Base-by-base conservation (phyloP, 345 rosid genomes). In the Cochlearia excelsa region DNA sequence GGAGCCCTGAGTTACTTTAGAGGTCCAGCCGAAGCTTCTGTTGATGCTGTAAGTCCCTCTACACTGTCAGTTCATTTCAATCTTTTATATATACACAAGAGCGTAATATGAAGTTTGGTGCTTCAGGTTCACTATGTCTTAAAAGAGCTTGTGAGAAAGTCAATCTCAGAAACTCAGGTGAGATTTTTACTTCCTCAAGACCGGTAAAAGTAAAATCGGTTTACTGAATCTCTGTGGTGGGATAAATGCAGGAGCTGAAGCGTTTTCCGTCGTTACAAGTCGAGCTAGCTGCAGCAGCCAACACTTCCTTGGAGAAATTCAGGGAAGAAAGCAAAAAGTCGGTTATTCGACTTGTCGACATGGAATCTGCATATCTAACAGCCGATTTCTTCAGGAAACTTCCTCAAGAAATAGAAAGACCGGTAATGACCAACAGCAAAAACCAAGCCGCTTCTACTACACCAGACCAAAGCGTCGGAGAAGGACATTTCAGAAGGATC, bases 1-100 rank as follows among this genome's bases (percentile, higher is more conserved):
- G 78, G 88, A 5, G 66, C 95, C 0, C 50, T 87, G 5, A 71
- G 75, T 49, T 87, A 78, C 81, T 87, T 87, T 53, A 76, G 91
- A 77, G 95, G 89, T 61, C 95, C 95, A 63, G 82, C 91, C 1
- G 95, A 87, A 75, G 91, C 95, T 68, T 84, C 95, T 6, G 91
- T 81, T 3, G 95, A 87, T 69, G 91, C 95, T 69, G 95, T 84
- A 82, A 69, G 87, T 70, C 62, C 9, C 30, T 63, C 29, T 29
- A 46, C 37, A 33, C 26, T 26, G 9, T 44, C 26, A 6, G 46
- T 35, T 34, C 1, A 10, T 27, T 33, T 6, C 50, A 1, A 29
- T 54, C 26, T 56, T 16, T 16, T 16, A 0, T 29, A 30, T 54
- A n/a, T 38, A 9, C 26, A 37, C 26, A 63, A 43, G 37, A 51